These are phyloP conservation scores for Nitzschia palea DNA, from an alignment of 108 stramenopile species.

Conservation along the genomic window DNA sequence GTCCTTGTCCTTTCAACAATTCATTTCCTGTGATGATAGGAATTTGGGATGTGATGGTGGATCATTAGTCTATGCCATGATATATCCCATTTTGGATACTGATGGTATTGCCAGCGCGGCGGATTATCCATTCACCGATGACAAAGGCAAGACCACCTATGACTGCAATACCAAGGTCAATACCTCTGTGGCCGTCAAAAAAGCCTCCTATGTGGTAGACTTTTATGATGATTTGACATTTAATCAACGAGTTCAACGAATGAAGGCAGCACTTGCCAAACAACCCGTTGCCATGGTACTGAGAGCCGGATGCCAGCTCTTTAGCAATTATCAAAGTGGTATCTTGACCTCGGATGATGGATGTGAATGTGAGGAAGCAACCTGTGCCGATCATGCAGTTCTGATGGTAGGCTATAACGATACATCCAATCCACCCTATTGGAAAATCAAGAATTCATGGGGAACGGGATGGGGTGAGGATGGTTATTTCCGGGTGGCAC, in stretches of 20 bases:
- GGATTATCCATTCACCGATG: slow-evolving; percentile 55
- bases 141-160: slow-evolving; percentile 29
- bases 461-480: slow-evolving; percentile 44
- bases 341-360: slow-evolving; percentile 75
- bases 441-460: slow-evolving; percentile 55
- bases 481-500: slow-evolving; percentile 56
- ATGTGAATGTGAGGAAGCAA: slow-evolving; percentile 40
- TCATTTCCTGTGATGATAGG: slow-evolving; percentile 70
- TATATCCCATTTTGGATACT: slow-evolving; percentile 44
- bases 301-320: slow-evolving; percentile 46
- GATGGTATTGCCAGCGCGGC: slow-evolving; percentile 38
- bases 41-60: slow-evolving; percentile 89
- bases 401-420: slow-evolving; percentile 84
- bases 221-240: slow-evolving; percentile 31
- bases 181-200: slow-evolving; percentile 22
- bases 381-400: slow-evolving; percentile 82
- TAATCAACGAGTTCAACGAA: slow-evolving; percentile 39
- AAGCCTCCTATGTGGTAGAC: slow-evolving; percentile 31
- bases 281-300: slow-evolving; percentile 56
- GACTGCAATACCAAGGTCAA: slow-evolving; percentile 21
- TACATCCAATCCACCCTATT: slow-evolving; percentile 42
- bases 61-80: slow-evolving; percentile 48
- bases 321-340: slow-evolving; percentile 76
- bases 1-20: slow-evolving; percentile 71
- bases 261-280: slow-evolving; percentile 43